These are phyloP conservation scores for Fusarium sp. DNA, from an alignment of 2,329 filamentous ascomycete species.

Conservation along the genomic window DNA sequence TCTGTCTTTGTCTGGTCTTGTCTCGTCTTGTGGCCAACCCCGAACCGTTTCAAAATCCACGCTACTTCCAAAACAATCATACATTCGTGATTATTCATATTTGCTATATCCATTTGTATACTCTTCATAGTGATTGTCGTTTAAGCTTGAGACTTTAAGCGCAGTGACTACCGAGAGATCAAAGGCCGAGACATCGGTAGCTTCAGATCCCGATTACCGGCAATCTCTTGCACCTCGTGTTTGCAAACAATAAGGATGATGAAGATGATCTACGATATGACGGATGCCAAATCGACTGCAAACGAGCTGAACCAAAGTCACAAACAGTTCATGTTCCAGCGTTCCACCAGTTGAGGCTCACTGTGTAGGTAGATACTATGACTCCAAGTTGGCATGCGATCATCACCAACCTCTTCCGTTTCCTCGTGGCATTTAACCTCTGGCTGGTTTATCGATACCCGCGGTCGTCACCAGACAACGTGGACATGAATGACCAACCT, in stretches of 20 bases:
- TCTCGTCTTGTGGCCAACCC: conserved; percentile 16
- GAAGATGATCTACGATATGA: conserved; percentile 27
- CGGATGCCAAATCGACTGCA: conserved; percentile 7
- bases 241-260: neutral
- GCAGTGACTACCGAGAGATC: conserved; percentile 7
- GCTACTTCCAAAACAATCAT: conserved; percentile 9
- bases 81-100: neutral
- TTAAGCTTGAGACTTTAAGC: conserved; percentile 15
- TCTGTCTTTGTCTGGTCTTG: neutral
- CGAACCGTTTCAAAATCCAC: conserved; percentile 36
- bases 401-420: conserved; percentile 37
- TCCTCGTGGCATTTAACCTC: conserved; percentile 20
- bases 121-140: neutral
- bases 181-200: conserved; percentile 24
- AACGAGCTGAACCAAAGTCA: conserved; percentile 5
- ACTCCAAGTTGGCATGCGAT: conserved; percentile 27
- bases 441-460: conserved; percentile 30
- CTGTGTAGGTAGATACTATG: conserved; percentile 13
- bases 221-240: conserved; percentile 22
- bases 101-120: neutral
- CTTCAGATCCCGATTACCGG: conserved; percentile 31
- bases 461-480: conserved; percentile 43
- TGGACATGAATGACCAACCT: conserved; percentile 36
- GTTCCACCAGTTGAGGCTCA: neutral
- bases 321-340: conserved; percentile 4